phyloP scores from a whole-genome alignment of 2,329 filamentous ascomycete species.

The Catunica adiposa region DNA sequence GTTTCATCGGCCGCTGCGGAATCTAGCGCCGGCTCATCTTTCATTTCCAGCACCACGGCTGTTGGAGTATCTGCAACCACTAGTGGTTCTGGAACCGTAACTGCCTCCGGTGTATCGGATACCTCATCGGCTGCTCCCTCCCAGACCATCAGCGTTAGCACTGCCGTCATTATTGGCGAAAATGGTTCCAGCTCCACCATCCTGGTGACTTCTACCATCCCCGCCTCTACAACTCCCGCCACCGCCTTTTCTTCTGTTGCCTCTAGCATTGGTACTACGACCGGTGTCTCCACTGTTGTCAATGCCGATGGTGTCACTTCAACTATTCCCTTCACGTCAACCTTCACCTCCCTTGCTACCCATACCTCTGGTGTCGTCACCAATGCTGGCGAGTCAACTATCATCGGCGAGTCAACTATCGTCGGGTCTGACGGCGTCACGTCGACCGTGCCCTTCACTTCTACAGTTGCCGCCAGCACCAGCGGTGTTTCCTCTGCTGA shows the following conservation, averaged over 20 bases:
- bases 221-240: too few species aligned
- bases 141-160: not conserved
- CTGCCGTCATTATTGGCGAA: not conserved
- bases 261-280: too few species aligned
- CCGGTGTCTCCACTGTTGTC: not conserved
- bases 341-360: not conserved
- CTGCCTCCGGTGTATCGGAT: too few species aligned
- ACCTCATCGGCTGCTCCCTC: not conserved
- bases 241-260: too few species aligned
- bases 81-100: slow-evolving; percentile 19
- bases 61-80: not conserved
- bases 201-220: not conserved
- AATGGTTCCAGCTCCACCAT: not conserved
- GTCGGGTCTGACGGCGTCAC: not conserved
- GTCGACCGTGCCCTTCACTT: not conserved
- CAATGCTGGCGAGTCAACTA: not conserved
- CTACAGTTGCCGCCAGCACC: not conserved
- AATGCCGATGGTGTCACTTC: not conserved
- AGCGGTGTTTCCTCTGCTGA: too few species aligned
- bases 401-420: not conserved
- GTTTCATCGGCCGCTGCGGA: too few species aligned
- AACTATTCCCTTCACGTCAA: not conserved
- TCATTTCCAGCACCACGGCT: too few species aligned
- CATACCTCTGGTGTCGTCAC: not conserved
- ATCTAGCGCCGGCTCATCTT: too few species aligned